Evolutionary conservation across 2,329 filamentous ascomycete genomes (phyloP).

Genomic region (Tolypocladium guangdongense): DNA sequence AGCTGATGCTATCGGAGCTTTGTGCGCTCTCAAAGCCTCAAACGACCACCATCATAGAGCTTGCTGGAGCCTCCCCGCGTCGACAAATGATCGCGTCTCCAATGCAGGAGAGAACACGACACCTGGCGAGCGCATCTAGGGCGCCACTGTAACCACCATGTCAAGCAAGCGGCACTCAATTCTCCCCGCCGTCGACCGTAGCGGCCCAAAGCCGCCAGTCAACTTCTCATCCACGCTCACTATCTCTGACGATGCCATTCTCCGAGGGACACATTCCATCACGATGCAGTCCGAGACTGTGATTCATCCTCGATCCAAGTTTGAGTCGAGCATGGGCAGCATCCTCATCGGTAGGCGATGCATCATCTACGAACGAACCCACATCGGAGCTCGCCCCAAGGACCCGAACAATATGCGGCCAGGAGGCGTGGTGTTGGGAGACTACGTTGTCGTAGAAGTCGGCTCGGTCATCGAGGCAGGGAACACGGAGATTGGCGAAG

Average conservation of each 20-base stretch:
- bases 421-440: conserved; percentile 45
- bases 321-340: conserved; percentile 69
- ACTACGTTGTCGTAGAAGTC: conserved; percentile 52
- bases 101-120: background rate
- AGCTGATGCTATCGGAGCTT: background rate
- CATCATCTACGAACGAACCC: conserved; percentile 63
- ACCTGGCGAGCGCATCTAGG: background rate
- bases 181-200: conserved; percentile 38
- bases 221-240: conserved; percentile 49
- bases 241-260: conserved; percentile 51
- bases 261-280: conserved; percentile 66
- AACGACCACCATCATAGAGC: background rate
- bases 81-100: background rate
- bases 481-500: conserved; percentile 50
- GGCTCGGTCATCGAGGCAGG: conserved; percentile 51
- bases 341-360: conserved; percentile 73
- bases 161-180: conserved; percentile 45
- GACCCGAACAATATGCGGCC: conserved; percentile 12
- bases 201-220: conserved; percentile 49
- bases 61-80: background rate
- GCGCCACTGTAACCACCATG: conserved; percentile 11
- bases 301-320: conserved; percentile 73
- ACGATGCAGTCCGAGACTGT: conserved; percentile 67
- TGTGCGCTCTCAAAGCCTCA: no score
- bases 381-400: conserved; percentile 36